Evolutionary conservation across 352 stramenopile species (phyloP).

Genomic region (Phytopythium mirpurense): DNA sequence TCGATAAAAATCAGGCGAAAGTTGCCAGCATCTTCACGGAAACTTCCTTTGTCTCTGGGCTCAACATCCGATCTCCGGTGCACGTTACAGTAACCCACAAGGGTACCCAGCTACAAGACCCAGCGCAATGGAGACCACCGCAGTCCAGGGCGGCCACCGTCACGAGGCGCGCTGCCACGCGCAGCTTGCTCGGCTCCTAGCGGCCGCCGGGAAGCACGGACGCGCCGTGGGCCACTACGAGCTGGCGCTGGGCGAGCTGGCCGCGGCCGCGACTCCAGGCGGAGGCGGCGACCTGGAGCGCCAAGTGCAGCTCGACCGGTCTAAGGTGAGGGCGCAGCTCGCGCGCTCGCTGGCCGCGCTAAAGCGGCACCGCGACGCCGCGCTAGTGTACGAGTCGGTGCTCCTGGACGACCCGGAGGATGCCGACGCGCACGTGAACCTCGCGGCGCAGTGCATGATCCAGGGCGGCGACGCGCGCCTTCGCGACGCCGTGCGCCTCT

Average conservation of each 20-base stretch:
- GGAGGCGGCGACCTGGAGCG: background rate
- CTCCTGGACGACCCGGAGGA: constrained; percentile 18
- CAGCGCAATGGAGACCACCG: too few relatives aligned
- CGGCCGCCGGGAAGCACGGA: constrained; percentile 11
- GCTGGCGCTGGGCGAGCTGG: constrained; percentile 17
- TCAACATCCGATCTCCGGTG: too few relatives aligned
- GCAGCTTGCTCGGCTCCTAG: constrained; percentile 24
- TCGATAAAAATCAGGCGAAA: constrained; percentile 2
- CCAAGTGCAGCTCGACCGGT: background rate
- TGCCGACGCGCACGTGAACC: constrained; percentile 46
- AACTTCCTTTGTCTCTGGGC: too few relatives aligned
- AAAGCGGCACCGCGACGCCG: constrained; percentile 16
- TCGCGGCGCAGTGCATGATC: constrained; percentile 44
- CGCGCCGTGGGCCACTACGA: constrained; percentile 25
- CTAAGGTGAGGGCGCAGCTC: constrained; percentile 6
- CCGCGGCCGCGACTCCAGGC: background rate
- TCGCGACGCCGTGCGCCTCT: constrained; percentile 31
- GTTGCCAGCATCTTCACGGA: background rate
- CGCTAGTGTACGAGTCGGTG: constrained; percentile 27
- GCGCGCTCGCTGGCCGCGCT: constrained; percentile 14
- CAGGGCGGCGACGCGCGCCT: constrained; percentile 6
- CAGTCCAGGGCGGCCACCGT: background rate
- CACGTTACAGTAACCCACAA: too few relatives aligned
- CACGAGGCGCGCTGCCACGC: constrained; percentile 23
- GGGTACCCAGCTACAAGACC: too few relatives aligned